Evolutionary conservation across 208 protist genomes (phyloP).

Genomic region (Plasmodiophora brassicae): DNA sequence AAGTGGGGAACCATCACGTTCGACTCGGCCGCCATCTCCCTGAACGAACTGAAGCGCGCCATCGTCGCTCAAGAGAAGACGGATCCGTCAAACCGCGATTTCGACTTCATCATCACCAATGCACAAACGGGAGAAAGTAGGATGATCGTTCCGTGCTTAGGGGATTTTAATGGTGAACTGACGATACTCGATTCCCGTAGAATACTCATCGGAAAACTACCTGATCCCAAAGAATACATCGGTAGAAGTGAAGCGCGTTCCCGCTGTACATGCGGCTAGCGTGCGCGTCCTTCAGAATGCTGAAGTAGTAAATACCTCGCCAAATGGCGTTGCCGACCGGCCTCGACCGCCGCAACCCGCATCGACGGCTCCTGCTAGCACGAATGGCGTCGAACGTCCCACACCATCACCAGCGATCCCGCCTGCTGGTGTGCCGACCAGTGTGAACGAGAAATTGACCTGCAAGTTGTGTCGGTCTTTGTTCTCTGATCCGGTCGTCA

Average conservation of each 20-base stretch:
- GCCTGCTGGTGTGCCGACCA: neutral
- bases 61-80: constrained; percentile 12
- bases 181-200: too few relatives aligned
- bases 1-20: constrained; percentile 16
- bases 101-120: constrained; percentile 28
- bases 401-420: neutral
- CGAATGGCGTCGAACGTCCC: neutral
- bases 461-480: constrained; percentile 21
- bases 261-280: neutral
- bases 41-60: constrained; percentile 8
- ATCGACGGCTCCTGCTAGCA: too few relatives aligned
- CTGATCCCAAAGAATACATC: constrained; percentile 27
- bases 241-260: neutral
- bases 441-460: neutral
- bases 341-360: neutral
- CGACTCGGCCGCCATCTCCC: constrained; percentile 8
- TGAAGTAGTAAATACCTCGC: neutral
- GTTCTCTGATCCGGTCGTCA: neutral
- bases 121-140: neutral
- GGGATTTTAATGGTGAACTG: too few relatives aligned
- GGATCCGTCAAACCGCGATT: constrained; percentile 3
- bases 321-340: neutral
- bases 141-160: too few relatives aligned
- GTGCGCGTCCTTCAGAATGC: neutral
- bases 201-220: neutral